Percentiles rank a stretch among this genome's conserved stretches.
Conservation (phyloP, 2,329 filamentous ascomycete species). For the Zasmidium citrigriseum region DNA sequence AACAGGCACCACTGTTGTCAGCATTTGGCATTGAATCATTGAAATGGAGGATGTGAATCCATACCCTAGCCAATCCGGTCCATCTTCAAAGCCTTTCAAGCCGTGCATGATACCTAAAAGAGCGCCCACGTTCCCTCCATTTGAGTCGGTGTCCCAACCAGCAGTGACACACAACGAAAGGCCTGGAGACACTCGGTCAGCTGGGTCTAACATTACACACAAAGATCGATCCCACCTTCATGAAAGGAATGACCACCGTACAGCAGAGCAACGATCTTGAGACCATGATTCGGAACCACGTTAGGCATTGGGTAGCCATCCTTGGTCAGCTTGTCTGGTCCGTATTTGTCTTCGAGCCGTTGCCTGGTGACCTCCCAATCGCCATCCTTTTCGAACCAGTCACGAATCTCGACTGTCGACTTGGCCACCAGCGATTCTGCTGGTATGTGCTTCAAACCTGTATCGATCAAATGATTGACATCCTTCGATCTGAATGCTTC, state of each 20-base stretch:
- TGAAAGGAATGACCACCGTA: slow-evolving; percentile 1
- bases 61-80: slow-evolving; percentile 1
- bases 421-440: background rate
- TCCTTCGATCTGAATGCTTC: background rate
- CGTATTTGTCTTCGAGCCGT: background rate
- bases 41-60: background rate
- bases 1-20: background rate
- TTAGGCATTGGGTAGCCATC: background rate
- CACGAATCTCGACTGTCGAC: background rate
- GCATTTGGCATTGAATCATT: background rate
- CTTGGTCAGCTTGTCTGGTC: background rate
- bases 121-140: slow-evolving; percentile 3
- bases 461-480: background rate
- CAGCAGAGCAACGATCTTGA: background rate
- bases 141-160: slow-evolving; percentile 3
- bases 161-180: background rate
- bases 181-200: background rate
- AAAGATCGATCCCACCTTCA: background rate
- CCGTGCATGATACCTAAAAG: background rate
- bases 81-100: background rate
- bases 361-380: background rate
- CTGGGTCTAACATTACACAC: background rate
- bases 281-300: background rate
- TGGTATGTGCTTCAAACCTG: background rate
- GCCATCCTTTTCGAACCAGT: background rate